These are phyloP conservation scores for Penicillium sp. DNA, from an alignment of 2,329 filamentous ascomycete species.

Conservation along the genomic window DNA sequence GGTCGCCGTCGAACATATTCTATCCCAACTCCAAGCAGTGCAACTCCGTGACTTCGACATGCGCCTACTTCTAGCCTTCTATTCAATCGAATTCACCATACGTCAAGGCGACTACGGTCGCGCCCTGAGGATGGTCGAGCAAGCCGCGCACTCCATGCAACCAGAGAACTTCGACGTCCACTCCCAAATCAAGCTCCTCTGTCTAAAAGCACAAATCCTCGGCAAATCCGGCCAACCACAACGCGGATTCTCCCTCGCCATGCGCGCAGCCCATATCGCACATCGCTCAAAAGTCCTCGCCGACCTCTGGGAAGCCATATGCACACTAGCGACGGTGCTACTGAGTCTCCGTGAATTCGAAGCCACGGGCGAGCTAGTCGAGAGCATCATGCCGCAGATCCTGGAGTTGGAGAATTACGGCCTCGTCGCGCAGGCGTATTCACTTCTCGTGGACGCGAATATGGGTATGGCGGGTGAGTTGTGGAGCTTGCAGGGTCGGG, in stretches of 20 bases:
- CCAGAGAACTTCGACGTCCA: conserved; percentile 61
- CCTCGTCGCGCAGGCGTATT: conserved; percentile 65
- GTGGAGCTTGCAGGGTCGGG: conserved; percentile 25
- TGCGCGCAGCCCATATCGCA: conserved; percentile 72
- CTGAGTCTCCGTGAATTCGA: conserved; percentile 68
- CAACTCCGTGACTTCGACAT: conserved; percentile 58
- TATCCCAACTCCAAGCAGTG: conserved; percentile 56
- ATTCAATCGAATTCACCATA: conserved; percentile 59
- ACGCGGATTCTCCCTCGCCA: conserved; percentile 71
- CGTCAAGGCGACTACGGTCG: conserved; percentile 51
- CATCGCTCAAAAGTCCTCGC: conserved; percentile 67
- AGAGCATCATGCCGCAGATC: conserved; percentile 69
- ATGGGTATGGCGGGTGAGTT: conserved; percentile 67
- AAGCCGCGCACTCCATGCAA: conserved; percentile 50
- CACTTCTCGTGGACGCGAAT: conserved; percentile 69
- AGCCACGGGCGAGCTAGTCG: conserved; percentile 62
- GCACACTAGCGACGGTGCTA: conserved; percentile 65
- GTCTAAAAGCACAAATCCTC: conserved; percentile 70
- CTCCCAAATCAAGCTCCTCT: conserved; percentile 67
- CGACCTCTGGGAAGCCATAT: conserved; percentile 70
- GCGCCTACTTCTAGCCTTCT: conserved; percentile 55
- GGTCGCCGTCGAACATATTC: conserved; percentile 54
- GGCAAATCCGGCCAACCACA: conserved; percentile 66
- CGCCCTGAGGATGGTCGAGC: conserved; percentile 56
- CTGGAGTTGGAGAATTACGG: conserved; percentile 66